Percentiles rank a stretch among this genome's conserved stretches.
phyloP scores from a whole-genome alignment of 371 early-diverging fungal species.

The Mortierella sp. region DNA sequence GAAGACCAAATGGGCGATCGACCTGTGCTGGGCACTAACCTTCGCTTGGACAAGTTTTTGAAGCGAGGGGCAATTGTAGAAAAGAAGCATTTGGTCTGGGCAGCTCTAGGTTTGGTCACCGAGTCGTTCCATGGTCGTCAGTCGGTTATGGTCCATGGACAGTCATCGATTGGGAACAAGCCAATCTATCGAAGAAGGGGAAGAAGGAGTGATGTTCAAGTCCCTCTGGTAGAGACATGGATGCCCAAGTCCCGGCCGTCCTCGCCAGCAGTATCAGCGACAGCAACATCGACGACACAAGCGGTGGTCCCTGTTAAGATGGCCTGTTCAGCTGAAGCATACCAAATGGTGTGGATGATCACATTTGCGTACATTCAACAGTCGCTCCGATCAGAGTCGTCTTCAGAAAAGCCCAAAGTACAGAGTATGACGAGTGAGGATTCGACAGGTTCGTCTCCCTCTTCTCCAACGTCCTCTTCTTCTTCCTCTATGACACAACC shows the following conservation, averaged over 20 bases:
- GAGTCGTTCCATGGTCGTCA: constrained; percentile 26
- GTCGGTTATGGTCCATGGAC: no score
- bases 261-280: background rate
- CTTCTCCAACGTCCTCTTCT: no score
- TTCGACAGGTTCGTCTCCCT: no score
- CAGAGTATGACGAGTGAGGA: background rate
- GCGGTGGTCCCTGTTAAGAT: constrained; percentile 32
- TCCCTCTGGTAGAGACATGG: no score
- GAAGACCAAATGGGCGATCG: background rate
- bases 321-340: constrained; percentile 46
- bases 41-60: constrained; percentile 12
- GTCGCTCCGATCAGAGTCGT: background rate
- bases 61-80: constrained; percentile 23
- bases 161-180: no score
- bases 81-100: constrained; percentile 46
- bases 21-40: constrained; percentile 10
- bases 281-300: no score
- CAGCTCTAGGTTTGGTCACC: constrained; percentile 41
- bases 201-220: no score
- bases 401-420: background rate
- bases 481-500: no score
- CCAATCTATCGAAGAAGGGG: no score
- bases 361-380: constrained; percentile 28
- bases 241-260: background rate
- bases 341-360: constrained; percentile 43